Base-by-base conservation (phyloP, 1,284 basidiomycete species). In the Wallemia hederae region DNA sequence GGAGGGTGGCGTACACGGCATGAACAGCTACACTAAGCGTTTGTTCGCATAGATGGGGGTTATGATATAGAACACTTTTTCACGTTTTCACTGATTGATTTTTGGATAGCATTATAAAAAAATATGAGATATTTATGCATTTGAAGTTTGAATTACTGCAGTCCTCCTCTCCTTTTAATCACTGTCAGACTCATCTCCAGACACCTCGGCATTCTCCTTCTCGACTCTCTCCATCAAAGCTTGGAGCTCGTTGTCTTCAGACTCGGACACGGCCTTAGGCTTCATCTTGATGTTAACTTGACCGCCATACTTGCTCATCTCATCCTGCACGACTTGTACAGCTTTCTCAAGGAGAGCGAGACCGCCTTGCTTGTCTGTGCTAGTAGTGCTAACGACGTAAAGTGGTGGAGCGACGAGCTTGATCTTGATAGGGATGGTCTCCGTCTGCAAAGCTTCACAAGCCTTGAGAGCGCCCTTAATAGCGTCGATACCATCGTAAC, bases 201-300 rank as follows among this genome's bases (percentile, higher is more conserved):
- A 89, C 1, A 94, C 86, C 69, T 94, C 89, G 33, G 82, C 85
- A 70, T 96, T 96, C 72, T 91, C 89, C 68, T 80, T 77, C 63
- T 83, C 82, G 29, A 83, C 88, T 71, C 88, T 85, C 59, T 84
- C 87, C 89, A 96, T 94, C 67, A 91, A 81, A 65, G 86, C 83
- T 5, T 87, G 88, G 65, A 96, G 78, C 70, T 94, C 90, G 65
- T 88, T 83, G 71, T 96, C 91, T 71, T 96, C 91, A 5, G 85
- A 87, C 70, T 94, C 91, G n/a, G 85, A 88, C 59, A 96, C 83
- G 11, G 89, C 88, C 76, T 94, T 96, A 65, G 90, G 90, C 86
- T 87, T 92, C 91, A 98, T 97, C 77, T 97, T 98, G 61, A 99
- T 82, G 27, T 85, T 77, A 63, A 96, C 75, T 59, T 80, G 79